Evolutionary conservation across 2,329 filamentous ascomycete species (phyloP).

Genomic region (Penicillium brasilianum): DNA sequence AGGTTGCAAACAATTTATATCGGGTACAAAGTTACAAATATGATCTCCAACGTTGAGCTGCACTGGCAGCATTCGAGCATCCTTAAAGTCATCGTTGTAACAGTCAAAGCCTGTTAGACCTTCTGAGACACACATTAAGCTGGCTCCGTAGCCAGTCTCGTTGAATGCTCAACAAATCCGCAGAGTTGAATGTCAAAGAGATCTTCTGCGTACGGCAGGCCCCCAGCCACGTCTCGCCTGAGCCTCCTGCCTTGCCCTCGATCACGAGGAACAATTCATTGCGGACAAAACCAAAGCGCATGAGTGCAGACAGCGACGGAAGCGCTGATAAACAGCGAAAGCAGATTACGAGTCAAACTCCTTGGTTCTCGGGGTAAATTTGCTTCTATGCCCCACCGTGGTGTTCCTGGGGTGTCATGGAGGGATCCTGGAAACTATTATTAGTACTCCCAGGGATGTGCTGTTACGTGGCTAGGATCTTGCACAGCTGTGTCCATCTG

Average conservation of each 20-base stretch:
- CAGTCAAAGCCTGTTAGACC: background rate
- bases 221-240: background rate
- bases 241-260: background rate
- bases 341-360: too few relatives aligned
- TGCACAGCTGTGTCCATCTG: background rate
- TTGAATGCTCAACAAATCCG: background rate
- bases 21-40: too few relatives aligned
- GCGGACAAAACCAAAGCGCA: background rate
- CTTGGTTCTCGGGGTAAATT: too few relatives aligned
- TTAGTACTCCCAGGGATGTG: background rate
- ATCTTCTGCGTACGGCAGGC: background rate
- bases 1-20: too few relatives aligned
- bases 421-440: background rate
- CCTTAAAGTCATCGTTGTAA: too few relatives aligned
- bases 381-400: too few relatives aligned
- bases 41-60: too few relatives aligned
- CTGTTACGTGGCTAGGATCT: background rate
- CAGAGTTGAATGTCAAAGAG: background rate
- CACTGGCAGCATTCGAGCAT: too few relatives aligned
- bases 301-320: too few relatives aligned
- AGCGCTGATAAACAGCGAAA: too few relatives aligned
- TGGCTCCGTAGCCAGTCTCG: background rate
- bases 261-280: background rate
- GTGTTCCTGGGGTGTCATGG: too few relatives aligned
- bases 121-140: background rate